Base-by-base conservation (phyloP, 306 rosid genomes). In the Acmispon strigosus region DNA sequence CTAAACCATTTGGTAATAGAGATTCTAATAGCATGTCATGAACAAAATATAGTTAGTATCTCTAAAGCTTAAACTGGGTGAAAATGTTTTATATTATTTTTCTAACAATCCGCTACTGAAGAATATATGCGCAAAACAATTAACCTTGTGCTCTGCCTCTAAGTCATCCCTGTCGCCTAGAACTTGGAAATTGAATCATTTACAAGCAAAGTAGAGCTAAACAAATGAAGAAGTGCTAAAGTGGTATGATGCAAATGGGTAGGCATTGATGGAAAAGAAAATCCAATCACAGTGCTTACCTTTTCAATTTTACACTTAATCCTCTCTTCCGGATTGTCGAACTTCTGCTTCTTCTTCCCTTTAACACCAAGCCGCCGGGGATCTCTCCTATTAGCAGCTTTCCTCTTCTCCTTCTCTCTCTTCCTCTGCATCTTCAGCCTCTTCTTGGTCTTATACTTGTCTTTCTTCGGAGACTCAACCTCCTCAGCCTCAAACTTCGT, bases 401-500 rank as follows among this genome's bases (percentile, higher is more conserved):
- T 93, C 62, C 97, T 93, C 85, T 80, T 77, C 86, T 85, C 80
- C 76, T 90, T 93, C 58, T 84, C 96, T 57, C 85, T 88, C 86
- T 48, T 87, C 80, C 92, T 86, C 81, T 86, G 88, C 77, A 84
- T 12, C 90, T 90, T 90, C 79, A 93, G 76, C 85, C 70, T 87
- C 85, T 89, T 94, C 85, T 94, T 90, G 13, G 86, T 88, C 76
- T 54, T 52, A 92, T 95, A 94, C 73, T 89, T 94, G 24, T 89
- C 77, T 70, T 87, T 94, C 84, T 74, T 89, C 0, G 98, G 97
- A 77, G 95, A 82, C 65, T 89, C 89, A 62, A 72, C 81, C 74
- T 84, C 84, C 32, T 77, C 69, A 17, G 86, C 84, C 86, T 89
- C 95, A 52, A 94, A 94, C 85, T 87, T 88, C 32, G 89, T 85